A percentile compares a stretch with the other conserved stretches of the same genome.
These are phyloP conservation scores for Forsythia viridissima DNA, from an alignment of 257 asterid species.

Conservation along the genomic window DNA sequence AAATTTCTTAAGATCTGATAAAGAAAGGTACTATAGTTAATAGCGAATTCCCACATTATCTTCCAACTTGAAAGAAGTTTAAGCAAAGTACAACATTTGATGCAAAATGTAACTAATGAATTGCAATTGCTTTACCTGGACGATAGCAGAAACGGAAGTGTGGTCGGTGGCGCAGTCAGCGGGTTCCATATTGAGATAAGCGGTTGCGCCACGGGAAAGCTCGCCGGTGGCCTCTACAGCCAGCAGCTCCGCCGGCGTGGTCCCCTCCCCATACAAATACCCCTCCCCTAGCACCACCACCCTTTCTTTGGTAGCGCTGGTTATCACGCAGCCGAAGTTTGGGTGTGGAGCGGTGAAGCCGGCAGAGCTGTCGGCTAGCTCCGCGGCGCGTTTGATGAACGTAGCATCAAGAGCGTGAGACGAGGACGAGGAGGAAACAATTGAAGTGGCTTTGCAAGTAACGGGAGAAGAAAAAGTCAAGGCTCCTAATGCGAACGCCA, in stretches of 20 bases:
- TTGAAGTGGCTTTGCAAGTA: conserved; percentile 39
- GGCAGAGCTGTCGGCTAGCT: conserved; percentile 82
- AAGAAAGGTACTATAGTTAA: background rate
- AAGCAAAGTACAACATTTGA: conserved; percentile 3
- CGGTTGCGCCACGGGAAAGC: conserved; percentile 74
- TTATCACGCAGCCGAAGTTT: conserved; percentile 84
- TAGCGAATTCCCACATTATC: background rate
- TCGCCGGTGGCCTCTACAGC: conserved; percentile 84
- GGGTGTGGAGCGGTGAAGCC: conserved; percentile 97
- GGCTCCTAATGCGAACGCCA: conserved; percentile 40
- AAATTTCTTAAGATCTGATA: background rate
- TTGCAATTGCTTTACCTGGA: conserved; percentile 48
- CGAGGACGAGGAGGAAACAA: conserved; percentile 32
- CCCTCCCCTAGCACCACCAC: conserved; percentile 76
- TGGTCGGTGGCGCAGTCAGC: conserved; percentile 67
- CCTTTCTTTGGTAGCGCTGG: conserved; percentile 31
- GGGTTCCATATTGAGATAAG: conserved; percentile 96
- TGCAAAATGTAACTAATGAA: background rate
- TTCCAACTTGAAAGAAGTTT: background rate
- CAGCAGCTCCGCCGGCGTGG: conserved; percentile 74
- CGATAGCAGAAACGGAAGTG: conserved; percentile 64
- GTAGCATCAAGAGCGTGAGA: conserved; percentile 59
- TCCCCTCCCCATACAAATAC: conserved; percentile 84
- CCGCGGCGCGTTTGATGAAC: conserved; percentile 80
- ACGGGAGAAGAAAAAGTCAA: conserved; percentile 29